These are phyloP conservation scores for Kokia cookei DNA, from an alignment of 441 rosid species.

Conservation along the genomic window DNA sequence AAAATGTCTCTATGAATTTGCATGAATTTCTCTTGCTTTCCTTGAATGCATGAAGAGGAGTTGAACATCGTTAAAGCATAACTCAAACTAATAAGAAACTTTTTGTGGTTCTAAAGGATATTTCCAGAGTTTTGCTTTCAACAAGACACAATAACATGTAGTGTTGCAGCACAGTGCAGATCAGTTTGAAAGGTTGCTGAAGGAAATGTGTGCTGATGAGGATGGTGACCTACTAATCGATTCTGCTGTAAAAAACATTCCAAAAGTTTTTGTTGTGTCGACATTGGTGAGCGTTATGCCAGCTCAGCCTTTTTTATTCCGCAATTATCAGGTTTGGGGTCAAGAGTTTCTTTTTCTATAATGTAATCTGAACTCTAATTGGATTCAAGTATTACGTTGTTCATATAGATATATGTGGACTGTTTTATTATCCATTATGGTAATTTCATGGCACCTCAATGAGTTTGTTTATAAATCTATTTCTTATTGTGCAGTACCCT, in stretches of 20 bases:
- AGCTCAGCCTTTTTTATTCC: conserved; percentile 92
- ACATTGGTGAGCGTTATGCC: conserved; percentile 91
- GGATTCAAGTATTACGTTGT: background rate
- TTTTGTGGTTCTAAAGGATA: background rate
- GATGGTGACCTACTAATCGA: conserved; percentile 93
- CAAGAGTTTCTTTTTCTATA: conserved; percentile 6
- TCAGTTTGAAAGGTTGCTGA: conserved; percentile 87
- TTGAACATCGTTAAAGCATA: background rate
- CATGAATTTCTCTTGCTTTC: background rate
- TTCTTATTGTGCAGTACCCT: conserved; percentile 60
- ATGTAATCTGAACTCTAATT: background rate
- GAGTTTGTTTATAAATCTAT: background rate
- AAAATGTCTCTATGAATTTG: background rate
- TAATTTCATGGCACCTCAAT: background rate
- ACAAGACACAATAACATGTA: conserved; percentile 24
- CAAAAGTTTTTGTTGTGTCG: conserved; percentile 91
- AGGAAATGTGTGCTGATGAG: conserved; percentile 97
- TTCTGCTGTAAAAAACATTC: conserved; percentile 79
- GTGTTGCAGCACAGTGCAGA: conserved; percentile 97
- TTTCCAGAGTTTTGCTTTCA: conserved; percentile 12
- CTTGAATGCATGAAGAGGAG: background rate
- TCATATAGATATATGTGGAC: background rate
- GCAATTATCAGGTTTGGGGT: conserved; percentile 83
- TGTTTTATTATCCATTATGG: background rate
- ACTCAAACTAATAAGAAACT: background rate